phyloP scores from a whole-genome alignment of 2,329 filamentous ascomycete genomes.

The Claviceps monticola region DNA sequence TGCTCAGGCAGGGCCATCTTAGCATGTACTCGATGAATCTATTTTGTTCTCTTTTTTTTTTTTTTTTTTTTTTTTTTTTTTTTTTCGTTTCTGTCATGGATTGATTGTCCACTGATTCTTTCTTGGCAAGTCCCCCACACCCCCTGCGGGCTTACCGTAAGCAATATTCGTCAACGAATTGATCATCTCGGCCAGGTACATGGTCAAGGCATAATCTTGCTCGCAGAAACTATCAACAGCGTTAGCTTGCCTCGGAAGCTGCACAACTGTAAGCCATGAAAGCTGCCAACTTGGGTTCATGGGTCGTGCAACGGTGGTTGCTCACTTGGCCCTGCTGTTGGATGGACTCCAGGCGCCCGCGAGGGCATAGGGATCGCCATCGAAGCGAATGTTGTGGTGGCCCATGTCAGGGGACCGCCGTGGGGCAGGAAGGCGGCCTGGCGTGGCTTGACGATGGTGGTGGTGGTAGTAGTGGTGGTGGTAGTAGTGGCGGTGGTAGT shows the following conservation, averaged over 20 bases:
- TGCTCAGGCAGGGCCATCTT: conserved; percentile 7
- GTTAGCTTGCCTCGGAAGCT: background rate
- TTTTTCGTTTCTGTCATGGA: background rate
- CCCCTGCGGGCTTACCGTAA: conserved; percentile 22
- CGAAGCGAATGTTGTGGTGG: conserved; percentile 24
- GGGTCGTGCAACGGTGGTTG: background rate
- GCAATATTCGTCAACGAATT: conserved; percentile 28
- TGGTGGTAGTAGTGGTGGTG: background rate
- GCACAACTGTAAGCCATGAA: too few species aligned
- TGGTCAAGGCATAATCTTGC: conserved; percentile 34
- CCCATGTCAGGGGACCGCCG: conserved; percentile 9
- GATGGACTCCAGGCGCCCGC: conserved; percentile 25
- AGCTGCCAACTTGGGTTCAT: too few species aligned
- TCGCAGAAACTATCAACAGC: conserved; percentile 20
- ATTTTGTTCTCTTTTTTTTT: background rate
- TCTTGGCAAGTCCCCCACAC: conserved; percentile 18
- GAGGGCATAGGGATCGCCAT: conserved; percentile 19
- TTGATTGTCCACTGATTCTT: background rate
- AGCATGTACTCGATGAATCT: background rate
- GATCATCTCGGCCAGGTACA: conserved; percentile 30
- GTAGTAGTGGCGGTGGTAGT: background rate
- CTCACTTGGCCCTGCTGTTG: conserved; percentile 25
- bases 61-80: background rate
- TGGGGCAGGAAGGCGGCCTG: background rate
- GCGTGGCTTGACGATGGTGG: background rate